These are phyloP conservation scores for Candida silvatica DNA, from an alignment of 805 yeast genomes.

Conservation along the genomic window DNA sequence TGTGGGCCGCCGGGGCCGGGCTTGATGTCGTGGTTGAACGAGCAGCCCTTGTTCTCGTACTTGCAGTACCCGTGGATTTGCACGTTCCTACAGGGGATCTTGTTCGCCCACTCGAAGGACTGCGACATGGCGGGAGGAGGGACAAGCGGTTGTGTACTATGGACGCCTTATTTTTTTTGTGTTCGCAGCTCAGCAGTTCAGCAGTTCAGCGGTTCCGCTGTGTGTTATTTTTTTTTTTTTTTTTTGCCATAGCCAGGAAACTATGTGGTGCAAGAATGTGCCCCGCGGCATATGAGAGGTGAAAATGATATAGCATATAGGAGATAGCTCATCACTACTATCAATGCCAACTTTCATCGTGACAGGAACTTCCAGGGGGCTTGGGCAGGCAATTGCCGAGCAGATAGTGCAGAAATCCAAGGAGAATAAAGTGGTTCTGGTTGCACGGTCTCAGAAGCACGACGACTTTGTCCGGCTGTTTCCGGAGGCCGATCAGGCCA, in stretches of 20 bases:
- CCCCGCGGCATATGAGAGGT: no score
- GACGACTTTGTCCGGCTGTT: slow-evolving; percentile 22
- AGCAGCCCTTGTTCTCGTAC: slow-evolving; percentile 81
- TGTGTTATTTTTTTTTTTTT: no score
- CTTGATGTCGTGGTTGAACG: slow-evolving; percentile 54
- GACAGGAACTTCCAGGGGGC: slow-evolving; percentile 69
- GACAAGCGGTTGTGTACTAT: no score
- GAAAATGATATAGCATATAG: no score
- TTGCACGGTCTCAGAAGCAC: slow-evolving; percentile 58
- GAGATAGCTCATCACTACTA: no score
- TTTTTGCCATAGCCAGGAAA: no score
- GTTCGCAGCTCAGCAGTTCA: no score
- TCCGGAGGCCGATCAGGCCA: slow-evolving; percentile 31
- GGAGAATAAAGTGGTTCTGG: slow-evolving; percentile 43
- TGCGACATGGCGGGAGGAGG: background rate
- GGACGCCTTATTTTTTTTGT: no score
- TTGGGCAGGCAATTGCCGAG: slow-evolving; percentile 71
- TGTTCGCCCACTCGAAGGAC: slow-evolving; percentile 49
- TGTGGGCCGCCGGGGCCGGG: background rate
- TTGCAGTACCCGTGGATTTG: slow-evolving; percentile 84
- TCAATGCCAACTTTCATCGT: slow-evolving; percentile 28
- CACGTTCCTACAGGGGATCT: slow-evolving; percentile 76
- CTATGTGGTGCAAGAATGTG: no score
- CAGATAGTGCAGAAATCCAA: slow-evolving; percentile 30
- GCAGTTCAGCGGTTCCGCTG: no score